Evolutionary conservation across 164 flowering plant species (phyloP).

Genomic region (Magnolia officinalis): DNA sequence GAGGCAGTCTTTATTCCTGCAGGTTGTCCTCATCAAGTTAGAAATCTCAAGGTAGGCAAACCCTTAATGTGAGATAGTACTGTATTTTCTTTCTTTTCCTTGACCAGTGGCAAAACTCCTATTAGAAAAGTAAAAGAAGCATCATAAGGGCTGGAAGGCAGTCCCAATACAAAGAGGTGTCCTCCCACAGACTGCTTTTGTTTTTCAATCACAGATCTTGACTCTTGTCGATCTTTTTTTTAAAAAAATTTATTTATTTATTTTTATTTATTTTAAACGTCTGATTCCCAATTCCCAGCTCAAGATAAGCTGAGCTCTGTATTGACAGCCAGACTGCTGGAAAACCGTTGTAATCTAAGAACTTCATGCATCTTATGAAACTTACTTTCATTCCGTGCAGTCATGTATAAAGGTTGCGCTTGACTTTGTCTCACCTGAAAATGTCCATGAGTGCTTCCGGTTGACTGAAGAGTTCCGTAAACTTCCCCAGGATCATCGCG

Average conservation of each 20-base stretch:
- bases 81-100: not conserved
- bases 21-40: slow-evolving; percentile 65
- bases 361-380: not conserved
- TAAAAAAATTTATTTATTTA: too few relatives aligned
- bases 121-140: not conserved
- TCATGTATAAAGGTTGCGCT: slow-evolving; percentile 31
- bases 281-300: too few relatives aligned
- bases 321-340: not conserved
- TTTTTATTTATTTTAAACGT: too few relatives aligned
- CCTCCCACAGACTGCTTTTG: not conserved
- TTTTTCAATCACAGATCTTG: not conserved
- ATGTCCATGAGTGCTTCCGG: slow-evolving; percentile 22
- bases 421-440: slow-evolving; percentile 33
- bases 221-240: not conserved
- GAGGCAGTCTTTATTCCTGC: slow-evolving; percentile 64
- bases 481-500: slow-evolving; percentile 23
- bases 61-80: not conserved
- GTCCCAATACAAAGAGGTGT: not conserved
- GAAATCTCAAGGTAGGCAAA: slow-evolving; percentile 40
- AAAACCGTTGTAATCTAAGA: not conserved
- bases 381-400: slow-evolving; percentile 8
- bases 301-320: too few relatives aligned
- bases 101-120: not conserved
- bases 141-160: not conserved
- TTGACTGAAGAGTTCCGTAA: slow-evolving; percentile 26